Evolutionary conservation across 202 grass and related monocot genomes (phyloP), one percentile per base, ranked within the genome.

Genomic region (Panicum hallii): DNA sequence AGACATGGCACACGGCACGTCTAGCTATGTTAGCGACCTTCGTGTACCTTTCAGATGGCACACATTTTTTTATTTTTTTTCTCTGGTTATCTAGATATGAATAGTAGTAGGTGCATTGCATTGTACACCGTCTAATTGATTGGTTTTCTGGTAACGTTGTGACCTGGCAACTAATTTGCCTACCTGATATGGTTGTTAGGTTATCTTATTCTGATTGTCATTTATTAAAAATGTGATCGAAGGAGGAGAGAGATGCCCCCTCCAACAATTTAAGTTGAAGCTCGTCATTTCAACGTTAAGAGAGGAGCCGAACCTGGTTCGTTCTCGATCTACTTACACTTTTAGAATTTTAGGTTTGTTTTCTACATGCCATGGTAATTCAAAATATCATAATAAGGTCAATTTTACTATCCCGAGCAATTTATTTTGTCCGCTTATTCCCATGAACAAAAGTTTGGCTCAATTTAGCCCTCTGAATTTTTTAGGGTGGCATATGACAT

Each of bases 131-230:
- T 57, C 52, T 57, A n/a, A 75, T 75, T 23, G 50, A 75, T 57
- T 75, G 50, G 50, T 26, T 32, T 54, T 81, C 40, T 46, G 66
- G 22, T 20, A 17, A 58, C 19, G 10, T 50, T 61, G 64, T 78
- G 64, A 78, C 74, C 22, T 61, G 53, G 41, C 64, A 70, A 70
- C 74, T 71, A 79, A 79, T 79, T 19, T 30, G 20, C 8, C 15
- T 28, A 64, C 16, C 45, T 67, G 5, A 52, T 50, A 41, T 74
- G 54, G 42, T 28, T 78, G 30, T 19, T 71, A 26, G 6, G 22
- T 62, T 70, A 70, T 78, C 48, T 78, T 68, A 48, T 68, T 67
- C 13, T 30, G 6, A 42, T 17, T 73, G 52, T 69, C 19, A 45
- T 55, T 34, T 71, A 30, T 49, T 30, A 71, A 30, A 49, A 70